phyloP scores from a whole-genome alignment of 306 rosid genomes.

The Cucumis sativus region DNA sequence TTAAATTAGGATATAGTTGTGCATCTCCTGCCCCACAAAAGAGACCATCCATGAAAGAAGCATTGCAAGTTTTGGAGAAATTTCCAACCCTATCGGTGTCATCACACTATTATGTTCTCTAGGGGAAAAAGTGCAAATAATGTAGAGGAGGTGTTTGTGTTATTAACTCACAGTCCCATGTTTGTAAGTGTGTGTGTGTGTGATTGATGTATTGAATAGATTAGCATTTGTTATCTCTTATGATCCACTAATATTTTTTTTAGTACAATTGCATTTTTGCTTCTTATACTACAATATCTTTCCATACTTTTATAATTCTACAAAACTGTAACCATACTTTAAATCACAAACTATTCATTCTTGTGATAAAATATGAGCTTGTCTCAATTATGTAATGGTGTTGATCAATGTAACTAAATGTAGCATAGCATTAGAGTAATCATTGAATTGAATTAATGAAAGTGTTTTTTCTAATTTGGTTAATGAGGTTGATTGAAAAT shows the following conservation, averaged over 20 bases:
- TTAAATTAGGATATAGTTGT: conserved; percentile 76
- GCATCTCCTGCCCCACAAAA: conserved; percentile 61
- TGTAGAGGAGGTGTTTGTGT: not conserved
- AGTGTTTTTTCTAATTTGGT: too few species aligned
- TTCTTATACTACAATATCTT: not conserved
- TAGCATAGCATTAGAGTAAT: too few species aligned
- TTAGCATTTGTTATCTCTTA: not conserved
- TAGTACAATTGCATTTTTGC: not conserved
- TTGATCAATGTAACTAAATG: too few species aligned
- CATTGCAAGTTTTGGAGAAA: conserved; percentile 61
- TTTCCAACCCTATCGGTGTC: conserved; percentile 37
- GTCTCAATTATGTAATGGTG: too few species aligned
- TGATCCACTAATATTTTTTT: not conserved
- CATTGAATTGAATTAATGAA: too few species aligned
- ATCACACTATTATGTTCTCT: conserved; percentile 31
- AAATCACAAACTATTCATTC: not conserved
- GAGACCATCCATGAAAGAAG: conserved; percentile 92
- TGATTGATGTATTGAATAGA: not conserved
- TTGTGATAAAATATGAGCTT: not conserved
- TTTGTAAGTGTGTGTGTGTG: conserved; percentile 1
- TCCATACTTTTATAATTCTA: not conserved
- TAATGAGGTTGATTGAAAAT: not conserved
- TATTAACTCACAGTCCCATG: not conserved
- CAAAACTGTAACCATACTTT: too few species aligned
- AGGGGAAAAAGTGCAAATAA: not conserved